A percentile compares a stretch with the other conserved stretches of the same genome.
These are phyloP conservation scores for Metrosideros polymorpha DNA, from an alignment of 441 rosid species.

Conservation along the genomic window DNA sequence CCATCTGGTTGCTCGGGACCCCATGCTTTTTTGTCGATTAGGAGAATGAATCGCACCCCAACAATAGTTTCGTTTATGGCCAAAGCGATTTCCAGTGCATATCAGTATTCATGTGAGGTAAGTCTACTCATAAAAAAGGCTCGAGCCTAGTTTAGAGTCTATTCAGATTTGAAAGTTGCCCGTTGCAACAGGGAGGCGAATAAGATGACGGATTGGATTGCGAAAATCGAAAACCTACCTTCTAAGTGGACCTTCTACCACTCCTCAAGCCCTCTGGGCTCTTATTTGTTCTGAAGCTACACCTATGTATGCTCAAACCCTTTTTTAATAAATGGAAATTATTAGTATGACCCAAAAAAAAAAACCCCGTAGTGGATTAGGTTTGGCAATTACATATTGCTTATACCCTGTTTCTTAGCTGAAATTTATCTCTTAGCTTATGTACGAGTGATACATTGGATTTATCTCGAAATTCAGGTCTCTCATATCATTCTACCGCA, in stretches of 20 bases:
- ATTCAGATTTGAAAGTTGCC: neutral
- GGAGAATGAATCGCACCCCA: too few species aligned
- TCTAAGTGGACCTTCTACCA: accelerated
- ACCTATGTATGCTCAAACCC: neutral
- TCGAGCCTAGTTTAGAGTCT: neutral
- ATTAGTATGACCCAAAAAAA: too few species aligned
- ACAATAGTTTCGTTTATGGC: neutral
- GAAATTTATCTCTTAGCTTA: neutral
- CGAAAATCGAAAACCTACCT: neutral
- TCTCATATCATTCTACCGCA: neutral
- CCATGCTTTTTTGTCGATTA: too few species aligned
- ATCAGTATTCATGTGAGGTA: neutral
- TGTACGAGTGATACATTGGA: neutral
- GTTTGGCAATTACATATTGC: neutral
- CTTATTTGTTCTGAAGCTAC: too few species aligned
- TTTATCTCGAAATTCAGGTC: neutral
- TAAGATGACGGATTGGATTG: accelerated
- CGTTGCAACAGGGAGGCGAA: accelerated
- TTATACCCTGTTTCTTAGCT: neutral
- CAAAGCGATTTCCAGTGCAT: neutral
- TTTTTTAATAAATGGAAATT: neutral
- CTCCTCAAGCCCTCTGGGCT: neutral
- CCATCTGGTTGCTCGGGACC: too few species aligned
- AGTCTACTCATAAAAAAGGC: neutral
- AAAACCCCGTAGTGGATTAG: too few species aligned